Evolutionary conservation across 148 eudicot genomes (phyloP), one percentile per base, ranked within the genome.

Genomic region (Amaranthus palmeri): DNA sequence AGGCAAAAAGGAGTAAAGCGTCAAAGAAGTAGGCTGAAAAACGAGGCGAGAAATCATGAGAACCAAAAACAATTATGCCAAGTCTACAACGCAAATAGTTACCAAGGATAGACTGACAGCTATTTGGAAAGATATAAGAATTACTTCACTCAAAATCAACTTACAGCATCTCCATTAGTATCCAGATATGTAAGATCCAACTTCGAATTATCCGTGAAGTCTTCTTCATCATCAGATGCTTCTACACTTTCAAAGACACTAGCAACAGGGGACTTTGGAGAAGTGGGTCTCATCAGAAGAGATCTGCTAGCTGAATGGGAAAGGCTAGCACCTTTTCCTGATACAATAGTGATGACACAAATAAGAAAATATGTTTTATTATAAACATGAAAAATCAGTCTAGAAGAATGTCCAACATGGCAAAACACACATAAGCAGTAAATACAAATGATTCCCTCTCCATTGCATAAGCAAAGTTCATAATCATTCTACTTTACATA

Each of bases 171-270:
- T 81, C 97, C 98, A 78, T 90, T 95, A 48, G 90, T 68, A 61
- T 81, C 86, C 67, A 87, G 76, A 77, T 86, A 88, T 7, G 83
- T 61, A 18, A 82, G 49, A 56, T 86, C 88, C 61, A 85, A 62
- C 64, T 86, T 85, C 76, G 85, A 77, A 84, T 60, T 68, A 68
- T 86, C 93, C 7, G 80, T 77, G 68, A 89, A 77, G 49, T 66
- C 81, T 71, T 89, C 97, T 72, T 95, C 98, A 41, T 96, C 99
- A 76, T 96, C 99, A 11, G 99, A 96, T 53, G 85, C 99, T 82
- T 92, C 99, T 51, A 91, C 81, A 82, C 93, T 92, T 82, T 89
- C 96, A 82, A 89, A 95, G 50, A 97, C 98, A 85, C 98, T 90
- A 54, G 93, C 97, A 80, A 74, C 90, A 46, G 98, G 98, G 79